Percentiles rank a stretch among this genome's conserved stretches.
Conservation (phyloP, 345 rosid species). For the Arabidopsis thaliana region DNA sequence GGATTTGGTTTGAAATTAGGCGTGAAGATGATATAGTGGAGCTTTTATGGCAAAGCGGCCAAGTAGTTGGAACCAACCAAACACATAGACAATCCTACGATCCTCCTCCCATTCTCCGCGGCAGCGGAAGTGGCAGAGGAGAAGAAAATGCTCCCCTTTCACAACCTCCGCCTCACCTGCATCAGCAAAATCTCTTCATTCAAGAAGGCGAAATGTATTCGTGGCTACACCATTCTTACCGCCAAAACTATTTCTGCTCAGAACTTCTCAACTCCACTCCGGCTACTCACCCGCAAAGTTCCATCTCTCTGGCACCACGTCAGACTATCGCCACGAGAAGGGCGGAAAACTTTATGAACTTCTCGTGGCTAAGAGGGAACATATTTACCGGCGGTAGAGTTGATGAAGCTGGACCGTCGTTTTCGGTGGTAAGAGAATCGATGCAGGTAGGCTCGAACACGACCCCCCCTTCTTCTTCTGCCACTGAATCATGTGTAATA, state of each 20-base stretch:
- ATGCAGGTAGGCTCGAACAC: conserved; percentile 23
- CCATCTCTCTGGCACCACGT: neutral
- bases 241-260: conserved; percentile 48
- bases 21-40: no score
- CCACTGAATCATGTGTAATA: neutral
- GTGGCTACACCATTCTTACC: conserved; percentile 66
- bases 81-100: conserved; percentile 28
- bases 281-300: conserved; percentile 5
- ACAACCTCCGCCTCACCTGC: conserved; percentile 26
- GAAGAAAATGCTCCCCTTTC: conserved; percentile 13
- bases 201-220: conserved; percentile 85
- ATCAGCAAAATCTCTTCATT: conserved; percentile 56
- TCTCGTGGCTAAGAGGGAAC: conserved; percentile 11
- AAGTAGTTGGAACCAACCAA: no score
- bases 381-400: neutral
- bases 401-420: conserved; percentile 18
- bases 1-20: no score
- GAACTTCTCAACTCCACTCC: conserved; percentile 52
- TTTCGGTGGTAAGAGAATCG: conserved; percentile 8
- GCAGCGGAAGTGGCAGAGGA: conserved; percentile 30
- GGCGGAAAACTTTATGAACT: conserved; percentile 24
- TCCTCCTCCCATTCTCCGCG: conserved; percentile 34
- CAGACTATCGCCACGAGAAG: neutral
- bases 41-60: no score
- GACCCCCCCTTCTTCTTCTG: conserved; percentile 6